phyloP scores from a whole-genome alignment of 2,329 filamentous ascomycete species.

The Helminthosporium solani region DNA sequence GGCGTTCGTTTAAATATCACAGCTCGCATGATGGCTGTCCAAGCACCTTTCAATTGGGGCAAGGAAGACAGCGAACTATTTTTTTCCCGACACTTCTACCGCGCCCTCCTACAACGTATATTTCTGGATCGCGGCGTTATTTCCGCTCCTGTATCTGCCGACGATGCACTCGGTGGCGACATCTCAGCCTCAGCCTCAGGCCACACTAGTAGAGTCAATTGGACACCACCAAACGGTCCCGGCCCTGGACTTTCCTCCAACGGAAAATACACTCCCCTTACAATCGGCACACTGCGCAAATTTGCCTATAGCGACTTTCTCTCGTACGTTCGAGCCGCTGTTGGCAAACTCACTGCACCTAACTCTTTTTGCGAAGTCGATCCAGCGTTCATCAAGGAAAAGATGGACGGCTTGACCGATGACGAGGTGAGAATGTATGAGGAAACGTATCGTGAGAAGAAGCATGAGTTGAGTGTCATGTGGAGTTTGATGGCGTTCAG shows the following conservation, averaged over 20 bases:
- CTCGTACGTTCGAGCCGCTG: constrained; percentile 76
- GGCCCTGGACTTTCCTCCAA: constrained; percentile 44
- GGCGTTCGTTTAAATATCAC: constrained; percentile 92
- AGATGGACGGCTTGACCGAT: constrained; percentile 69
- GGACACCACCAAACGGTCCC: constrained; percentile 49
- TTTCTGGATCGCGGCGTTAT: constrained; percentile 84
- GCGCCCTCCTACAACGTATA: constrained; percentile 86
- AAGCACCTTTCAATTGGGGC: constrained; percentile 93
- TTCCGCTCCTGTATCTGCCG: constrained; percentile 50
- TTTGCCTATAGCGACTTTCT: constrained; percentile 73
- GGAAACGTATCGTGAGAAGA: constrained; percentile 60
- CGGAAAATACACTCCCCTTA: constrained; percentile 71
- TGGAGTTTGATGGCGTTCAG: constrained; percentile 98
- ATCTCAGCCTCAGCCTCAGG: constrained; percentile 36
- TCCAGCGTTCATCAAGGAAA: constrained; percentile 58
- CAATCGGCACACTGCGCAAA: constrained; percentile 83
- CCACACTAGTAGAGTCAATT: constrained; percentile 35
- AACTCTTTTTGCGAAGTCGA: constrained; percentile 40
- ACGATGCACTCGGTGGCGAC: constrained; percentile 42
- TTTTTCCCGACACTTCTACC: constrained; percentile 91
- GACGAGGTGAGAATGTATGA: constrained; percentile 75
- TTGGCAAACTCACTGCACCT: constrained; percentile 63
- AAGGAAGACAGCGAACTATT: constrained; percentile 77
- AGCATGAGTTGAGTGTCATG: constrained; percentile 79
- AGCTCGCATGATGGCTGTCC: constrained; percentile 95